Base-by-base conservation (phyloP, 495 filamentous ascomycete genomes). In the Penicillium roqueforti region DNA sequence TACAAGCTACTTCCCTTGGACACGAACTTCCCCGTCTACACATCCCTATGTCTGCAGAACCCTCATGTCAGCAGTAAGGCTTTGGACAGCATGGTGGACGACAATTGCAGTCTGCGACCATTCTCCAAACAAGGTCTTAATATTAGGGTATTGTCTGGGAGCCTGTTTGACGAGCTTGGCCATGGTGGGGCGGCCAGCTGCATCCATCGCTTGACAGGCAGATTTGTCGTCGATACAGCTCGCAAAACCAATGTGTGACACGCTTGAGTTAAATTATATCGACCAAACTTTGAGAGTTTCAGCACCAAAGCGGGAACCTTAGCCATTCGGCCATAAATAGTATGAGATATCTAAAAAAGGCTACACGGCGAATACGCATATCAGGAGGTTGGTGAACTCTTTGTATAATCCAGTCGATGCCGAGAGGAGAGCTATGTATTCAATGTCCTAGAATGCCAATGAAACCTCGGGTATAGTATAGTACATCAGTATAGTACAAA, bases 21-120 rank as follows among this genome's bases (percentile, higher is more conserved):
- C 19, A 3, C 8, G 20, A 11, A 16, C 19, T 1, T 16, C 8
- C 6, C 10, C 25, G 42, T 7, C 32, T 36, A 36, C 32, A 3
- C 6, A 36, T 16, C 16, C 14, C 2, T n/a, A 45, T 25, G 23
- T 45, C 13, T 29, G 19, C 23, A 46, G 9, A 46, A 18, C 5
- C 28, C 16, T 37, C 3, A 14, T 59, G 11, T 53, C 53, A 0
- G 71, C 54, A 26, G 58, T 59, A 11, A 80, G 61, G 41, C 65
- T 61, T 32, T 39, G 65, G 11, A 72, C 71, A 4, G 78, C 78
- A 46, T 77, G 76, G 67, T 81, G 81, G 2, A 77, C 73, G 13
- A 80, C 65, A 71, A 78, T 75, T 1, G 71, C 71, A 14, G 76
- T 80, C 58, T 85, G 82, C 1, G 79, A 82, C 60, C 85, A 87